Conservation (phyloP, 306 rosid genomes). For the Vigna reflexopilosa region DNA sequence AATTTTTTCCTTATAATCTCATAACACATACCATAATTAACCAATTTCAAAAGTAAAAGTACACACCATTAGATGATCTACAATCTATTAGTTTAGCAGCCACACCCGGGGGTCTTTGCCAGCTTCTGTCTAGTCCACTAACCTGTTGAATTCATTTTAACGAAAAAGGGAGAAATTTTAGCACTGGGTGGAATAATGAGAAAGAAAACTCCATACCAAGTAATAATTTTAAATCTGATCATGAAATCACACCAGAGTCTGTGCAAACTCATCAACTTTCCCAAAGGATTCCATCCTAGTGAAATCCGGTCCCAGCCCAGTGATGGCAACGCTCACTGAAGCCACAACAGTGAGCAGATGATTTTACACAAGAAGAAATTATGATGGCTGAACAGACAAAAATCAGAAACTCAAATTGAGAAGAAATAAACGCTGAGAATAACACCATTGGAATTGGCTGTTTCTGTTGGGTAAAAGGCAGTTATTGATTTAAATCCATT, state of each 20-base stretch:
- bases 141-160: slow-evolving; percentile 60
- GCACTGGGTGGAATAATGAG: slow-evolving; percentile 12
- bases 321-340: slow-evolving; percentile 78
- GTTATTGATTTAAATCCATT: slow-evolving; percentile 83
- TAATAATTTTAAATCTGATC: slow-evolving; percentile 15
- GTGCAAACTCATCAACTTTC: slow-evolving; percentile 93
- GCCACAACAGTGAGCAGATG: slow-evolving; percentile 26
- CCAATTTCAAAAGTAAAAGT: slow-evolving; percentile 5
- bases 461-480: slow-evolving; percentile 80
- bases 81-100: slow-evolving; percentile 76
- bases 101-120: slow-evolving; percentile 92
- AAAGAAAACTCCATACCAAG: neutral
- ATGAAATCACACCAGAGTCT: slow-evolving; percentile 70
- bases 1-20: neutral
- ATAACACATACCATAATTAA: neutral
- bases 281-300: slow-evolving; percentile 96
- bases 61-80: slow-evolving; percentile 73
- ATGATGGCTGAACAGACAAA: slow-evolving; percentile 8
- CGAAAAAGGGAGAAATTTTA: neutral
- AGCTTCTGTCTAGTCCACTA: slow-evolving; percentile 93
- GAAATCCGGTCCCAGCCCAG: slow-evolving; percentile 92
- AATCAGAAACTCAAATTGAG: slow-evolving; percentile 20
- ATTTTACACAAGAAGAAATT: neutral
- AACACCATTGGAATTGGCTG: slow-evolving; percentile 68
- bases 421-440: slow-evolving; percentile 3